Base-by-base conservation (phyloP, 2,329 filamentous ascomycete species). In the Alternaria brassicae region DNA sequence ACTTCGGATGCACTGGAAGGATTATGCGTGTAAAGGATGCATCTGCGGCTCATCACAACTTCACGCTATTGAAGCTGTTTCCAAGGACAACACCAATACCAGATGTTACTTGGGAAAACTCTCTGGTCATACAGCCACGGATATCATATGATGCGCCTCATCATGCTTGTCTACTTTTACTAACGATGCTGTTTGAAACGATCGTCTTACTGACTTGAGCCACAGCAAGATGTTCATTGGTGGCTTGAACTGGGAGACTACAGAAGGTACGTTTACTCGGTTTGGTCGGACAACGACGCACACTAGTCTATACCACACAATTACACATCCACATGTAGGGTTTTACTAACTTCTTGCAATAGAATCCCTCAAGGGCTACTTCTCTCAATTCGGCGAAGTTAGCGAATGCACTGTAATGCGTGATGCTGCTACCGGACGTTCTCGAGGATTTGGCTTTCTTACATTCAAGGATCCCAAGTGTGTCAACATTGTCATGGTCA, bases 371-470 rank as follows among this genome's bases (percentile, higher is more conserved):
- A 91, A 93, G 69, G 91, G 97, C 66, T 99, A 99, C 78, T 99
- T 99, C 78, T 93, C 94, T 12, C 93, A 98, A 72, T 99, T 97
- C 76, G 95, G 95, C 61, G 95, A 99, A 77, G 95, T 99, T 42
- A 86, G 94, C 28, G 95, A 99, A 81, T 98, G 95, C 78, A 99
- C 95, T 15, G 95, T 99, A n/a, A 99, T 99, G 95, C 88, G 95
- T 66, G 95, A 99, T 79, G 93, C 93, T 62, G 91, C 91, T 49
- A 96, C 93, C 9, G 95, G 95, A 41, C 89, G 95, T 63, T 98
- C 95, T 28, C 88, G 95, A 79, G 95, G 95, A 23, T 99, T 99
- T 72, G 95, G 95, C 28, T 99, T 99, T 81, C 84, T 99, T 62
- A 99, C 95, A 0, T 99, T 99, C 84, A 96, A 92, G 77, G 95